A percentile compares a stretch with the other conserved stretches of the same genome.
These are phyloP conservation scores for Eucalyptus virginea DNA, from an alignment of 345 rosid species.

Conservation along the genomic window DNA sequence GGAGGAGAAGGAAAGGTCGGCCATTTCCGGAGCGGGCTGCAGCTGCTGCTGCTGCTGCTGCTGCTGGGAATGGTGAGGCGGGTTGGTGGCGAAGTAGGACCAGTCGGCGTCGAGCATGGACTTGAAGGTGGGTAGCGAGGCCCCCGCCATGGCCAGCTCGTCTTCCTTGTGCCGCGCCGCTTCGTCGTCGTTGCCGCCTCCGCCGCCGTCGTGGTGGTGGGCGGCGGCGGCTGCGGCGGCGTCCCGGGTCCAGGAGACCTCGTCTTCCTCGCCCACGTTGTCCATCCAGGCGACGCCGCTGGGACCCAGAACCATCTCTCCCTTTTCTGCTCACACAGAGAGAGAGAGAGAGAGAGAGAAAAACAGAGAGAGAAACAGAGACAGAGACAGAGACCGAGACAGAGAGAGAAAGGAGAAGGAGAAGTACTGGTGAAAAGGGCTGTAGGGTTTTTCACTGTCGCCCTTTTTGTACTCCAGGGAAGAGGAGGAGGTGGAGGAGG, in stretches of 20 bases:
- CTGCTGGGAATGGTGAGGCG: not conserved
- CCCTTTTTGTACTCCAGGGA: not conserved
- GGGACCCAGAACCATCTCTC: slow-evolving; percentile 46
- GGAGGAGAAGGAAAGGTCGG: not conserved
- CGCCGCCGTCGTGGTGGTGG: not conserved
- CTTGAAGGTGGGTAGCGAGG: slow-evolving; percentile 30
- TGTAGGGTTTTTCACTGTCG: not conserved
- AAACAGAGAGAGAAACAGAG: not conserved
- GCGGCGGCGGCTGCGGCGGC: not conserved
- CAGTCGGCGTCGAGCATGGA: slow-evolving; percentile 59
- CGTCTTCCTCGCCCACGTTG: slow-evolving; percentile 17
- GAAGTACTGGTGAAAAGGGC: not conserved
- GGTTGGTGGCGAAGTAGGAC: not conserved
- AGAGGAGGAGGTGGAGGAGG: not conserved
- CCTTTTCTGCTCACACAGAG: not conserved
- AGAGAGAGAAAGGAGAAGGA: not conserved
- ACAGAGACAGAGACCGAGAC: not conserved
- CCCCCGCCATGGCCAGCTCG: slow-evolving; percentile 6
- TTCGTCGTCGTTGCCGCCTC: not conserved
- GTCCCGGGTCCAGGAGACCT: slow-evolving; percentile 49
- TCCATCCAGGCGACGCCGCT: slow-evolving; percentile 59
- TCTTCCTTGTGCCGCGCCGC: slow-evolving; percentile 6
- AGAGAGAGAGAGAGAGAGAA: not conserved
- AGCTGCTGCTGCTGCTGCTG: not conserved
- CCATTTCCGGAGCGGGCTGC: not conserved